Base-by-base conservation (phyloP, 1,139 yeast genomes). In the Spencermartinsiella ligniputridi region DNA sequence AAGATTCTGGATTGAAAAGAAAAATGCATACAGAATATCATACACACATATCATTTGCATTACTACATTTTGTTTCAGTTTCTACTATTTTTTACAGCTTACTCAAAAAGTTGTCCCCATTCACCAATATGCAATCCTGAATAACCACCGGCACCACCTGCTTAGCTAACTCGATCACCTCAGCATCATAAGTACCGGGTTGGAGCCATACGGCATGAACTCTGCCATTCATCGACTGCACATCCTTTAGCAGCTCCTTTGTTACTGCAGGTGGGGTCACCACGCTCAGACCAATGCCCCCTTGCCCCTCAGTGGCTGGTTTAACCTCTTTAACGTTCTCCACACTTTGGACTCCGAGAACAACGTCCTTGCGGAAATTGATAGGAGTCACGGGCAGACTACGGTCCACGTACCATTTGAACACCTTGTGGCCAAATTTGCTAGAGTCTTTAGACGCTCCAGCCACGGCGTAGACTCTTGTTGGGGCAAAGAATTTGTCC, bases 131-230 rank as follows among this genome's bases (percentile, higher is more conserved):
- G 63, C 95, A 85, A 32, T 80, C 89, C 56, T 78, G 74, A 30
- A 74, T 74, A 22, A 84, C 74, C 1, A 74, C 72, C 2, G 62
- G 63, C 6, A 62, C 64, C 2, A 65, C 56, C 5, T 56, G 58
- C 33, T 63, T 57, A 1, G 79, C 79, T 6, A 62, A 58, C 1
- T 71, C 69, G 39, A 83, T 62, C 2, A 79, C 81, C n/a, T 67
- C 71, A 6, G 63, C 61, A 54, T 83, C 80, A 52, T 75, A 83
- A 29, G 87, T 75, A 0, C 95, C 95, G 0, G 95, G 95, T 59
- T 86, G 95, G 51, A 84, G 79, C 95, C 95, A 86, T 22, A 84
- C 67, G 0, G 83, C 81, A 52, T 75, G 75, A 22, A 86, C 67
- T 16, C 45, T 42, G 8, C 52, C 55, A 17, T 68, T 62, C 59